A percentile compares a stretch with the other conserved stretches of the same genome.
Evolutionary conservation across 192 early-diverging fungal species (phyloP).

Genomic region (Coemansia sp.): DNA sequence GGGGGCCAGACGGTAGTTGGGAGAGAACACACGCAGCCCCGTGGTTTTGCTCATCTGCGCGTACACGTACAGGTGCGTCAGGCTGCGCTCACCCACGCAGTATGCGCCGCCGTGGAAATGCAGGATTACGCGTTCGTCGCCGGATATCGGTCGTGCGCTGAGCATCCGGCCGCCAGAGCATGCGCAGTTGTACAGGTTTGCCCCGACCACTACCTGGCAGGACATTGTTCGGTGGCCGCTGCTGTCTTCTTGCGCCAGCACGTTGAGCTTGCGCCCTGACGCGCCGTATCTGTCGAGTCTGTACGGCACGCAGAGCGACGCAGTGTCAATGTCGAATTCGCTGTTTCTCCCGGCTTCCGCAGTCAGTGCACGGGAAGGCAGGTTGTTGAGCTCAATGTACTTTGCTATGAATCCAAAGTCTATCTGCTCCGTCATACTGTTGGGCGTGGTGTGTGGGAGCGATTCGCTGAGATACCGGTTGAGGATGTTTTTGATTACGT

Average conservation of each 20-base stretch:
- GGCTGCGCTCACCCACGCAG: conserved; percentile 46
- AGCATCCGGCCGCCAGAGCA: background rate
- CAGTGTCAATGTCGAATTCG: conserved; percentile 26
- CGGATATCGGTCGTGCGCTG: conserved; percentile 11
- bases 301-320: conserved; percentile 9
- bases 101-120: conserved; percentile 51
- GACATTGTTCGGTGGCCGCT: conserved; percentile 14
- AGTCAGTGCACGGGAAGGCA: conserved; percentile 16
- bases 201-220: conserved; percentile 33
- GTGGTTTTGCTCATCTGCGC: conserved; percentile 27
- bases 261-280: conserved; percentile 20
- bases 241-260: conserved; percentile 18
- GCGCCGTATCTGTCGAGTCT: conserved; percentile 15
- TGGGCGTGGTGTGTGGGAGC: conserved; percentile 30
- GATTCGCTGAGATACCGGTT: conserved; percentile 32
- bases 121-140: conserved; percentile 29
- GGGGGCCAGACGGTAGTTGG: conserved; percentile 45
- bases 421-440: conserved; percentile 23
- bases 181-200: background rate
- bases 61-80: conserved; percentile 40
- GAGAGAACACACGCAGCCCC: conserved; percentile 39
- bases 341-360: conserved; percentile 17
- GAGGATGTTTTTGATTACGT: conserved; percentile 33
- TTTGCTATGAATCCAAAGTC: conserved; percentile 28
- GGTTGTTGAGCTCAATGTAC: conserved; percentile 39